phyloP scores from a whole-genome alignment of 257 asterid species.

The Solanum bulbocastanum region DNA sequence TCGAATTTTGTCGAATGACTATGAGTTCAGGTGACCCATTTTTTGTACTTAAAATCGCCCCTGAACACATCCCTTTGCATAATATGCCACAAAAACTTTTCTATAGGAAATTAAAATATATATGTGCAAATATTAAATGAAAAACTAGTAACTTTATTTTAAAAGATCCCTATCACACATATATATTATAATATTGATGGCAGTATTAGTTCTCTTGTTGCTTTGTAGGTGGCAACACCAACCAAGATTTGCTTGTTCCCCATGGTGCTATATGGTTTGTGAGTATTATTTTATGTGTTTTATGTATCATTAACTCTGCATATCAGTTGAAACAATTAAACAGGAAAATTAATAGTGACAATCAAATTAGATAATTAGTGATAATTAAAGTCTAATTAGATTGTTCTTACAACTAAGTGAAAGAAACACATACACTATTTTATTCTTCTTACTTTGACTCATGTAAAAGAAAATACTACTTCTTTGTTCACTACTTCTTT shows the following conservation, averaged over 20 bases:
- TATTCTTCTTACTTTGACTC: not conserved
- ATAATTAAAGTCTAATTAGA: not conserved
- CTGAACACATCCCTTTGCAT: not conserved
- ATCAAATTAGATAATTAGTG: not conserved
- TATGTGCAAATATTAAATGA: not conserved
- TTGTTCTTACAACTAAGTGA: not conserved
- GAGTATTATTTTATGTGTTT: not conserved
- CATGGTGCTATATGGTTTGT: not conserved
- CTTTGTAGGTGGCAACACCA: not conserved
- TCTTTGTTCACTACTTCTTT: not conserved
- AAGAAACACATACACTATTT: not conserved
- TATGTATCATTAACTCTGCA: not conserved
- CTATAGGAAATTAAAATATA: not conserved
- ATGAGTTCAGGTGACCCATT: too few species aligned
- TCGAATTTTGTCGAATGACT: too few species aligned
- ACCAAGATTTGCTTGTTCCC: not conserved
- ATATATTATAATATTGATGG: not conserved
- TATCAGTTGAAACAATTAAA: not conserved
- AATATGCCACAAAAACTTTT: not conserved
- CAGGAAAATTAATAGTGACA: not conserved
- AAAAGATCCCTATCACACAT: not conserved
- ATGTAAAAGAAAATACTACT: not conserved
- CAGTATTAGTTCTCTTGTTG: not conserved
- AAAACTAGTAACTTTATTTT: not conserved
- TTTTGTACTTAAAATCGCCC: too few species aligned